Evolutionary conservation across 192 early-diverging fungal species (phyloP), one percentile per base, ranked within the genome.

Genomic region (Backusella tarrabulga): DNA sequence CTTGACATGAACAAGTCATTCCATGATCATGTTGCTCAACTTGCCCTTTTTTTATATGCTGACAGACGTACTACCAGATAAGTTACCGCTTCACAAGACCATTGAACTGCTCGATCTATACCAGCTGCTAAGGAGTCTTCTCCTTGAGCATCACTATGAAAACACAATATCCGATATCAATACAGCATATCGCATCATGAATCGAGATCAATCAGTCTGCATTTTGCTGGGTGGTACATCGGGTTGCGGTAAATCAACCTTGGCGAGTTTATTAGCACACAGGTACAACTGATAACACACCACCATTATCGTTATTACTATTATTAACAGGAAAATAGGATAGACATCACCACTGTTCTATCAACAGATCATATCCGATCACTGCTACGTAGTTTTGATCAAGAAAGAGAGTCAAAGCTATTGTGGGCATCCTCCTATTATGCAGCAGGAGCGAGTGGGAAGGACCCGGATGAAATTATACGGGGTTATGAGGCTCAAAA

Each of bases 361-460:
- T 79, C 77, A 56, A 79, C 77, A 66, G 77, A 79, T 35, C 71
- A 79, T 26, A 35, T 79, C 23, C 77, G 77, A 9, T 67, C 71
- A 34, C 35, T 79, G 8, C 40, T 79, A 26, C 77, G 77, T 32
- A 74, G 72, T 52, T 79, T 74, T 40, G 67, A 79, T 41, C 56
- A 60, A 29, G 26, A 68, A 26, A 73, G 74, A 54, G 23, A 35
- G 6, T 34, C 52, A 17, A 72, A 21, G 2, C 17, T 79, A 6
- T 50, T 79, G 9, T 79, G 77, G 77, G 77, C 77, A 15, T 79
- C 77, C 6, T 79, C 77, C 8, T 79, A 79, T 41, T 67, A 79
- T 44, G 71, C 72, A n/a, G 71, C 60, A 34, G 72, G 74, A 50
- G 15, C n/a, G 1, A 2, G 19, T 0, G 34, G n/a, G 12, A 72